phyloP scores from a whole-genome alignment of 805 yeast genomes.

The Myxozyma vanderwaltii region DNA sequence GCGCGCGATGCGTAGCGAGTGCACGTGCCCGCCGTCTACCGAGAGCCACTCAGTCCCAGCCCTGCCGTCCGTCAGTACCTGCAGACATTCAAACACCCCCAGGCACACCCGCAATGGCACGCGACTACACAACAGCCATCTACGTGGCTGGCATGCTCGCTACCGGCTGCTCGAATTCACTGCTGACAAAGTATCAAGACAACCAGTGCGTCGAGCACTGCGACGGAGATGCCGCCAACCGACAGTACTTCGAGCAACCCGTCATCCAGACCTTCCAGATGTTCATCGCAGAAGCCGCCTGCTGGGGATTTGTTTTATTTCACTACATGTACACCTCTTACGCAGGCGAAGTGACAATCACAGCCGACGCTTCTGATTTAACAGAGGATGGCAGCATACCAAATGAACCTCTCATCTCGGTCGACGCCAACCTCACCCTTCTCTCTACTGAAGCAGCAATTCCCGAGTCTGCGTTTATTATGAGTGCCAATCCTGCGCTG shows the following conservation, averaged over 20 bases:
- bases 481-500: slow-evolving; percentile 13
- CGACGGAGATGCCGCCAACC: slow-evolving; percentile 47
- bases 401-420: neutral
- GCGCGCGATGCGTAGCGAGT: no score
- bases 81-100: no score
- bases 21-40: neutral
- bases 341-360: neutral
- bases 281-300: slow-evolving; percentile 70
- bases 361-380: slow-evolving; percentile 7
- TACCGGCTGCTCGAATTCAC: slow-evolving; percentile 72
- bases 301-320: slow-evolving; percentile 46
- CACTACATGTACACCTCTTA: slow-evolving; percentile 4
- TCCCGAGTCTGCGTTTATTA: neutral
- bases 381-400: neutral
- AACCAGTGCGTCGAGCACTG: slow-evolving; percentile 68
- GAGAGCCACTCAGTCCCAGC: no score
- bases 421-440: slow-evolving; percentile 9
- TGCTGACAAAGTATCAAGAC: slow-evolving; percentile 73
- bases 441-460: slow-evolving; percentile 9
- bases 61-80: no score
- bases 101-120: neutral
- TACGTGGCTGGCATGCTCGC: slow-evolving; percentile 57
- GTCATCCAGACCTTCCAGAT: slow-evolving; percentile 77
- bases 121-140: slow-evolving; percentile 13
- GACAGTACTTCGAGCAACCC: slow-evolving; percentile 71